A percentile compares a stretch with the other conserved stretches of the same genome.
phyloP scores from a whole-genome alignment of 805 yeast genomes.

The Pichia cephalocereana region DNA sequence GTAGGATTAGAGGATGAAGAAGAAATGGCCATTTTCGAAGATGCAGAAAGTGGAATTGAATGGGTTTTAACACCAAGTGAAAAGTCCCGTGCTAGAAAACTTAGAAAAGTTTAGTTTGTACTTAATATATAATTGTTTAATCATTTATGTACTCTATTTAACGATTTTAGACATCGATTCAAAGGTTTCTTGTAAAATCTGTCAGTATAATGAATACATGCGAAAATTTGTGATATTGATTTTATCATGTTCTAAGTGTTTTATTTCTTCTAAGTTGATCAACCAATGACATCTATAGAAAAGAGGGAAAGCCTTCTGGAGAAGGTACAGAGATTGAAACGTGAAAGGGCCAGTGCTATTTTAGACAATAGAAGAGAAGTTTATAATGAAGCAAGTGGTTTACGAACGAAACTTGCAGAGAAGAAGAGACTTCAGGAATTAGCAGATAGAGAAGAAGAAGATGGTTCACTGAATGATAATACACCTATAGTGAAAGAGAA shows the following conservation, averaged over 20 bases:
- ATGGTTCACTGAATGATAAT: background rate
- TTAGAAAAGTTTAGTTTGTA: background rate
- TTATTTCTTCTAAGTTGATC: too few relatives aligned
- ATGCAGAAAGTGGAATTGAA: conserved; percentile 18
- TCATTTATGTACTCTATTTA: too few relatives aligned
- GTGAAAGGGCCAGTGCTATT: conserved; percentile 1
- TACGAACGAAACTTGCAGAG: background rate
- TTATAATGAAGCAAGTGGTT: conserved; percentile 8
- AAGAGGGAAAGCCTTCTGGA: background rate
- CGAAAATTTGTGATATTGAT: too few relatives aligned
- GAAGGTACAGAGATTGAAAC: conserved; percentile 3
- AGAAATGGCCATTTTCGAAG: conserved; percentile 25
- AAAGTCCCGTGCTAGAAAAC: conserved; percentile 47
- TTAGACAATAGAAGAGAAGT: conserved; percentile 8
- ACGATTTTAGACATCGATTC: too few relatives aligned
- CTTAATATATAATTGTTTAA: too few relatives aligned
- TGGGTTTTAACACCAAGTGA: conserved; percentile 81
- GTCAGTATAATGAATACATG: too few relatives aligned
- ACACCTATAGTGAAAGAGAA: background rate
- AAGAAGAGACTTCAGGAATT: background rate
- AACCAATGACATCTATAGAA: background rate
- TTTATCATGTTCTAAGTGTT: too few relatives aligned
- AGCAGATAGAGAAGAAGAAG: background rate
- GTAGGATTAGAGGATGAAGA: conserved; percentile 72
- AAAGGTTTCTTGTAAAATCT: too few relatives aligned